A percentile compares a stretch with the other conserved stretches of the same genome.
phyloP scores from a whole-genome alignment of 192 early-diverging fungal genomes.

The Spizellomyces sp. region DNA sequence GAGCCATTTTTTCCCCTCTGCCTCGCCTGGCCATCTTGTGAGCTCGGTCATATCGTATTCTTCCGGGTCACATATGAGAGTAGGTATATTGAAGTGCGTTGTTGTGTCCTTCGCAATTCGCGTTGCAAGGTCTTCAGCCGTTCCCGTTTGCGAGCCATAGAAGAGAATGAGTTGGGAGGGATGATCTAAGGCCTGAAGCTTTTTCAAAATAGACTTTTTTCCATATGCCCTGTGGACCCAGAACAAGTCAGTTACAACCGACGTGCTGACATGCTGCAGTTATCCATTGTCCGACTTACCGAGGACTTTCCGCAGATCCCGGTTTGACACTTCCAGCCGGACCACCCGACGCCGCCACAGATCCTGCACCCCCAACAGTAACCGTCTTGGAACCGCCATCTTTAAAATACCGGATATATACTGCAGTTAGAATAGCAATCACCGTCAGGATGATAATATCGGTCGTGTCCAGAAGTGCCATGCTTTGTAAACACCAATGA shows the following conservation, averaged over 20 bases:
- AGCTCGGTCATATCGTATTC: slow-evolving; percentile 90
- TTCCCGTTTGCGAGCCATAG: slow-evolving; percentile 98
- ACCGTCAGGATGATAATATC: slow-evolving; percentile 39
- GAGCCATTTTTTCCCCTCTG: slow-evolving; percentile 49
- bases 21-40: slow-evolving; percentile 62
- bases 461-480: slow-evolving; percentile 18
- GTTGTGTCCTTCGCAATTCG: slow-evolving; percentile 86
- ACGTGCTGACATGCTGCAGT: not conserved
- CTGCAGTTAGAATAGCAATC: slow-evolving; percentile 28
- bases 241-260: not conserved
- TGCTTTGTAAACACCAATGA: too few relatives aligned
- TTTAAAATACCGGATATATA: slow-evolving; percentile 25
- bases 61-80: slow-evolving; percentile 85
- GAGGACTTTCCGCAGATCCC: slow-evolving; percentile 5
- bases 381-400: not conserved
- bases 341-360: slow-evolving; percentile 1
- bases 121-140: slow-evolving; percentile 96
- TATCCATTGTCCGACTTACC: too few relatives aligned
- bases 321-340: slow-evolving; percentile 1
- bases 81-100: slow-evolving; percentile 69
- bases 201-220: slow-evolving; percentile 48
- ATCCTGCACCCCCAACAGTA: slow-evolving; percentile 6
- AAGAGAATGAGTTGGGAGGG: slow-evolving; percentile 75
- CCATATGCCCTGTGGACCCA: slow-evolving; percentile 11
- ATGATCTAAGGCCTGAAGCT: slow-evolving; percentile 29